Evolutionary conservation across 192 early-diverging fungal genomes (phyloP), one percentile per base, ranked within the genome.

Genomic region (Jimgerdemannia flammicorona): DNA sequence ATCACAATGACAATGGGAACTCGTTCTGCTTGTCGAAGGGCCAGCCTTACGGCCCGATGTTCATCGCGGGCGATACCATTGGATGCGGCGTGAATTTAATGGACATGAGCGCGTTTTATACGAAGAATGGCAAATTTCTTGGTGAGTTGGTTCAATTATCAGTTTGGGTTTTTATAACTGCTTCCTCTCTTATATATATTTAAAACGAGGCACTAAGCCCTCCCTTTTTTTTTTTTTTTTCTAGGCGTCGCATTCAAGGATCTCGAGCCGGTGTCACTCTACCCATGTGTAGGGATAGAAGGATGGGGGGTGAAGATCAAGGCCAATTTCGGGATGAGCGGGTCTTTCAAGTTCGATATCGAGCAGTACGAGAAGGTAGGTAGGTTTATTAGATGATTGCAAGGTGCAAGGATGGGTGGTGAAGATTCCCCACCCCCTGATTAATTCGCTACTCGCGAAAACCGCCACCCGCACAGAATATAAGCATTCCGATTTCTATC

Each of bases 101-200:
- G 68, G 84, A 87, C 70, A 87, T 79, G 66, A 87, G 89, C 9
- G 84, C 92, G 4, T 97, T 96, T 75, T 99, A 95, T 78, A 99
- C 96, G 7, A 96, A 93, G 74, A 99, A 99, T 78, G 98, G 98
- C n/a, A n/a, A n/a, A n/a, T n/a, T n/a, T n/a, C n/a, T n/a, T n/a
- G 18, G 78, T 87, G 9, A 86, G n/a, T n/a, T n/a, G n/a, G n/a
- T n/a, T n/a, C n/a, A n/a, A n/a, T n/a, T n/a, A n/a, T n/a, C n/a
- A n/a, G n/a, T n/a, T n/a, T n/a, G n/a, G n/a, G n/a, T n/a, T n/a
- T n/a, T n/a, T n/a, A n/a, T n/a, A n/a, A n/a, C n/a, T n/a, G n/a
- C n/a, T n/a, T n/a, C n/a, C n/a, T n/a, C n/a, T n/a, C n/a, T n/a
- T n/a, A n/a, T n/a, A n/a, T n/a, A n/a, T n/a, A n/a, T n/a, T n/a